Evolutionary conservation across 805 yeast genomes (phyloP).

Genomic region (Tanozyma kutaoensis): DNA sequence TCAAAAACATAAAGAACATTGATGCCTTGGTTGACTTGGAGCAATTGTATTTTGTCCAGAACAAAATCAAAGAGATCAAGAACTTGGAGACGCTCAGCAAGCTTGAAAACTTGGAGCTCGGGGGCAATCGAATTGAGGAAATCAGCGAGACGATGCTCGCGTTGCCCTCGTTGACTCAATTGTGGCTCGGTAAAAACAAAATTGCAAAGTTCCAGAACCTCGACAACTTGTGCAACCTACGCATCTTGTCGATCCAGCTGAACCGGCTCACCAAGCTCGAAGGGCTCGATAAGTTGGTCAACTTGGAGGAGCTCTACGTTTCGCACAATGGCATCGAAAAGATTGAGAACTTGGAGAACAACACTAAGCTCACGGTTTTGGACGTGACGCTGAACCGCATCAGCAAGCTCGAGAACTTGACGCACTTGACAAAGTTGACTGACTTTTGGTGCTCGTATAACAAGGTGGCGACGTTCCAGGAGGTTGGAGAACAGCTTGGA

Average conservation of each 20-base stretch:
- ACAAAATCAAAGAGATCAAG: conserved; percentile 63
- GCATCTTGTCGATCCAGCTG: conserved; percentile 77
- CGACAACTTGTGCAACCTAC: conserved; percentile 42
- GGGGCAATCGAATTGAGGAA: conserved; percentile 65
- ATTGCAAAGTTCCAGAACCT: conserved; percentile 56
- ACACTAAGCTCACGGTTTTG: conserved; percentile 51
- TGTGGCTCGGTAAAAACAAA: conserved; percentile 89
- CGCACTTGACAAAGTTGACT: conserved; percentile 57
- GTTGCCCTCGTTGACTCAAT: conserved; percentile 47
- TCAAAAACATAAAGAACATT: conserved; percentile 72
- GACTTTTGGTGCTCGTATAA: conserved; percentile 93
- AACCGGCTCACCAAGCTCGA: conserved; percentile 69
- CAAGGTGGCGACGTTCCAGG: conserved; percentile 51
- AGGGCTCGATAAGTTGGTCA: conserved; percentile 59
- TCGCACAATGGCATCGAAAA: conserved; percentile 70
- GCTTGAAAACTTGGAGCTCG: conserved; percentile 68
- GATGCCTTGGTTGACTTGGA: conserved; percentile 48
- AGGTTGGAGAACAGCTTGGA: conserved; percentile 54
- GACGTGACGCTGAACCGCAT: conserved; percentile 76
- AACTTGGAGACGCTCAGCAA: conserved; percentile 43
- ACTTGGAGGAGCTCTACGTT: conserved; percentile 75
- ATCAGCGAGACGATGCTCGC: conserved; percentile 43
- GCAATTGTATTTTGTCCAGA: conserved; percentile 78
- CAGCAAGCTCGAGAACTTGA: conserved; percentile 44
- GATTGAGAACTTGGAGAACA: conserved; percentile 68